Evolutionary conservation across 73 alveolate genomes (phyloP).

Genomic region (Symbiodinium natans): DNA sequence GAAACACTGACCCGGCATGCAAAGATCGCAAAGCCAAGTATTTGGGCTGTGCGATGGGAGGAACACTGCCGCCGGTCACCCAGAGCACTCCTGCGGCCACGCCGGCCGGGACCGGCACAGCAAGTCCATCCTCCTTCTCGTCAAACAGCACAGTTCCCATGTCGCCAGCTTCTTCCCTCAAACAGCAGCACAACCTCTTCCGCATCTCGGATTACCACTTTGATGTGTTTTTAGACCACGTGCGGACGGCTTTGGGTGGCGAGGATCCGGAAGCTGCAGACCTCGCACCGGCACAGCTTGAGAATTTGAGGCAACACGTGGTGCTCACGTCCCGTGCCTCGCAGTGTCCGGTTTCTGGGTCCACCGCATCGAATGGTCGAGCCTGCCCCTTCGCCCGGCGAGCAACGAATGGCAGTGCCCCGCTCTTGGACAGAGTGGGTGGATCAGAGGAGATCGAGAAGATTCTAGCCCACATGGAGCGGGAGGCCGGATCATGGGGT

Average conservation of each 20-base stretch:
- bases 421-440: slow-evolving; percentile 76
- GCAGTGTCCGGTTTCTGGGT: slow-evolving; percentile 43
- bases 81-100: neutral
- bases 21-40: slow-evolving; percentile 86
- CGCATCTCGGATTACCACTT: slow-evolving; percentile 87
- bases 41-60: slow-evolving; percentile 87
- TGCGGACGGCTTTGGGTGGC: slow-evolving; percentile 69
- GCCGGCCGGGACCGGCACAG: neutral
- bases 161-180: slow-evolving; percentile 51
- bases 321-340: slow-evolving; percentile 29
- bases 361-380: slow-evolving; percentile 7
- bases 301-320: slow-evolving; percentile 67
- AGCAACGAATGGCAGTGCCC: slow-evolving; percentile 43
- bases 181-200: slow-evolving; percentile 72
- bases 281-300: slow-evolving; percentile 80
- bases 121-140: neutral
- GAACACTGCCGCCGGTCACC: neutral
- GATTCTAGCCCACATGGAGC: slow-evolving; percentile 62
- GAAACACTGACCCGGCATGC: slow-evolving; percentile 78
- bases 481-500: slow-evolving; percentile 60
- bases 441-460: slow-evolving; percentile 91
- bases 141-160: neutral
- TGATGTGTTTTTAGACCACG: slow-evolving; percentile 76
- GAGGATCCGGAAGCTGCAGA: slow-evolving; percentile 93
- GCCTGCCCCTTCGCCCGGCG: slow-evolving; percentile 87